These are phyloP conservation scores for Leucocoprinus leucothites DNA, from an alignment of 768 basidiomycete genomes.

Conservation along the genomic window DNA sequence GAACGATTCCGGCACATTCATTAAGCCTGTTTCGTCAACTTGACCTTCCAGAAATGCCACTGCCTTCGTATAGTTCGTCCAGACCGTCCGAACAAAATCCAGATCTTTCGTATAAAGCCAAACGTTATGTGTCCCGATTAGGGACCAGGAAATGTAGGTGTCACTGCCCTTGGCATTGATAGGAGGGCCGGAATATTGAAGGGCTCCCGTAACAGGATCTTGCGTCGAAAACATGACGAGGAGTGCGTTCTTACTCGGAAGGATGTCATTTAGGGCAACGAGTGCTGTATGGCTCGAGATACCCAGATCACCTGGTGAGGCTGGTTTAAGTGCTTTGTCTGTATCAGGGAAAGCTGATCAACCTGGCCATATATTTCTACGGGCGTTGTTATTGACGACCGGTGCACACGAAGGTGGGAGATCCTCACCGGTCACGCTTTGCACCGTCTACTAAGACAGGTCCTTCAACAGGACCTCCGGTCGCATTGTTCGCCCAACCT, in stretches of 20 bases:
- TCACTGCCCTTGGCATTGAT: conserved; percentile 19
- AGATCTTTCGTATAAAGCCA: conserved; percentile 46
- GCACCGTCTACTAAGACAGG: conserved; percentile 53
- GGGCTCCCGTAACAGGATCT: conserved; percentile 25
- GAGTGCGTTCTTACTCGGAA: conserved; percentile 42
- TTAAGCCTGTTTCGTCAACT: conserved; percentile 33
- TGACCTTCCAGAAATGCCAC: conserved; percentile 38
- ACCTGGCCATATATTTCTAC: conserved; percentile 12
- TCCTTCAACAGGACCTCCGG: conserved; percentile 43
- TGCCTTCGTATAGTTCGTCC: conserved; percentile 43
- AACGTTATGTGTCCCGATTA: conserved; percentile 40
- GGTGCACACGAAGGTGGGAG: neutral
- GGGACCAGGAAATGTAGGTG: conserved; percentile 50
- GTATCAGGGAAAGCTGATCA: neutral
- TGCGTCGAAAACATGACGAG: conserved; percentile 47
- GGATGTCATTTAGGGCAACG: conserved; percentile 30
- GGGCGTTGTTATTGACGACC: neutral
- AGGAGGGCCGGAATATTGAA: conserved; percentile 11
- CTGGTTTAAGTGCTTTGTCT: neutral
- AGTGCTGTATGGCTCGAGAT: conserved; percentile 37
- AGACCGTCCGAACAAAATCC: conserved; percentile 37
- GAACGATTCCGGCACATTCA: conserved; percentile 36
- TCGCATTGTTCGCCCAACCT: conserved; percentile 51
- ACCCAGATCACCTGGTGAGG: conserved; percentile 34
- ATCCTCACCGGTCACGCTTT: conserved; percentile 43